phyloP scores from a whole-genome alignment of 805 yeast genomes.

The Ogataea trehalophila region DNA sequence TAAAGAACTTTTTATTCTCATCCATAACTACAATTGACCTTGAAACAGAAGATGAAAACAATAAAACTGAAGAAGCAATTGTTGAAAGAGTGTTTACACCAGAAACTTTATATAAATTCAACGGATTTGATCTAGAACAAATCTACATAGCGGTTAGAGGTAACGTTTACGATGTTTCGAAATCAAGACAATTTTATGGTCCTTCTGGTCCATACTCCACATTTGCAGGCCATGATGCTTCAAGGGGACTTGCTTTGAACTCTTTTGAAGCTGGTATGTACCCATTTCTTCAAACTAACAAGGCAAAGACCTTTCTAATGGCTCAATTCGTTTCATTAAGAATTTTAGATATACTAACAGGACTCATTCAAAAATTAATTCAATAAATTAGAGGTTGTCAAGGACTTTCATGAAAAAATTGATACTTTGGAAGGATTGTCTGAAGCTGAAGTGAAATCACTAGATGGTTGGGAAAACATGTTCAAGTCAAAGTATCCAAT shows the following conservation, averaged over 20 bases:
- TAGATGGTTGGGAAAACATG: conserved; percentile 82
- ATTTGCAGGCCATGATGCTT: conserved; percentile 95
- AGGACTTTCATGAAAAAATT: conserved; percentile 69
- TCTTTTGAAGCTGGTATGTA: conserved; percentile 61
- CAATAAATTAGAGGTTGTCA: conserved; percentile 41
- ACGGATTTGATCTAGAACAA: conserved; percentile 74
- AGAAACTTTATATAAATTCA: conserved; percentile 60
- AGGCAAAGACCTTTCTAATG: background rate
- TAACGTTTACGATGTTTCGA: conserved; percentile 75
- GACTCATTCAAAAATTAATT: too few relatives aligned
- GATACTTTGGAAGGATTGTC: conserved; percentile 64
- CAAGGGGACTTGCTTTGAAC: conserved; percentile 84
- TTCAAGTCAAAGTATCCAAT: conserved; percentile 77
- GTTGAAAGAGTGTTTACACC: conserved; percentile 61
- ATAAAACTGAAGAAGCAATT: conserved; percentile 18
- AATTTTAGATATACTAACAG: conserved; percentile 3
- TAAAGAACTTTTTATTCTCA: conserved; percentile 21
- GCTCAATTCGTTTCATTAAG: background rate
- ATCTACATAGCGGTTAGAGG: conserved; percentile 88
- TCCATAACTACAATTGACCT: conserved; percentile 21
- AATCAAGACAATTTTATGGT: conserved; percentile 83
- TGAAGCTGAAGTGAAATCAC: conserved; percentile 54
- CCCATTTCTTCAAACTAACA: background rate
- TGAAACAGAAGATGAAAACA: conserved; percentile 16
- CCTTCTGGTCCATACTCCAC: conserved; percentile 94